phyloP scores from a whole-genome alignment of 768 basidiomycete genomes.

The Cystoderma amianthinum region DNA sequence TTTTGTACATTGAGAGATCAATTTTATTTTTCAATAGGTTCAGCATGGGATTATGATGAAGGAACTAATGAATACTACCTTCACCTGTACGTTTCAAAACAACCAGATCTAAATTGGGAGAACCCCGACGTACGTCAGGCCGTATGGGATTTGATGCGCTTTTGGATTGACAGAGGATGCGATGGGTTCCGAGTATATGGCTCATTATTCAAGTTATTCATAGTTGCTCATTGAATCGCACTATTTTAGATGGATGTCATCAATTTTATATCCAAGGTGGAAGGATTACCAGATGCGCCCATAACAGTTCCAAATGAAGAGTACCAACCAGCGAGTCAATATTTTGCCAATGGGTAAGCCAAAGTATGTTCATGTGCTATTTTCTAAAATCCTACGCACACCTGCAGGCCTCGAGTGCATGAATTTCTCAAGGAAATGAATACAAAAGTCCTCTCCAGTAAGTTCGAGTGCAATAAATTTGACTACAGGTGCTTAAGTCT shows the following conservation, averaged over 20 bases:
- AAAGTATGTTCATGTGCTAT: neutral
- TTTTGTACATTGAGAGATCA: neutral
- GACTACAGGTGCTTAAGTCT: slow-evolving; percentile 5
- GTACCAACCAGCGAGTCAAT: slow-evolving; percentile 46
- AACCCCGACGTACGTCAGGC: slow-evolving; percentile 53
- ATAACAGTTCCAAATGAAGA: slow-evolving; percentile 41
- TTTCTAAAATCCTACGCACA: too few relatives aligned
- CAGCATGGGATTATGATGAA: slow-evolving; percentile 68
- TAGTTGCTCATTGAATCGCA: neutral
- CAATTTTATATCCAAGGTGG: slow-evolving; percentile 58
- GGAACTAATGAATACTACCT: slow-evolving; percentile 65
- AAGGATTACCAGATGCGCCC: slow-evolving; percentile 61
- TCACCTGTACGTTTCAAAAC: slow-evolving; percentile 58
- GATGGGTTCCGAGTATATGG: slow-evolving; percentile 70
- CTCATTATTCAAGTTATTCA: neutral
- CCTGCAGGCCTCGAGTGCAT: slow-evolving; percentile 51
- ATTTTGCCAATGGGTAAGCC: slow-evolving; percentile 55
- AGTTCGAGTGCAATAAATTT: too few relatives aligned
- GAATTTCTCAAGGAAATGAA: slow-evolving; percentile 67
- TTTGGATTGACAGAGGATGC: slow-evolving; percentile 70
- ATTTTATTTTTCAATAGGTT: slow-evolving; percentile 28
- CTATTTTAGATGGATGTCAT: slow-evolving; percentile 58
- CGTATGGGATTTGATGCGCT: slow-evolving; percentile 59
- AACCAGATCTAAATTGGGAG: slow-evolving; percentile 78
- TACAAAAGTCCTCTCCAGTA: slow-evolving; percentile 50